A percentile compares a stretch with the other conserved stretches of the same genome.
These are phyloP conservation scores for Nepenthes mirabilis DNA, from an alignment of 148 eudicot species.

Conservation along the genomic window DNA sequence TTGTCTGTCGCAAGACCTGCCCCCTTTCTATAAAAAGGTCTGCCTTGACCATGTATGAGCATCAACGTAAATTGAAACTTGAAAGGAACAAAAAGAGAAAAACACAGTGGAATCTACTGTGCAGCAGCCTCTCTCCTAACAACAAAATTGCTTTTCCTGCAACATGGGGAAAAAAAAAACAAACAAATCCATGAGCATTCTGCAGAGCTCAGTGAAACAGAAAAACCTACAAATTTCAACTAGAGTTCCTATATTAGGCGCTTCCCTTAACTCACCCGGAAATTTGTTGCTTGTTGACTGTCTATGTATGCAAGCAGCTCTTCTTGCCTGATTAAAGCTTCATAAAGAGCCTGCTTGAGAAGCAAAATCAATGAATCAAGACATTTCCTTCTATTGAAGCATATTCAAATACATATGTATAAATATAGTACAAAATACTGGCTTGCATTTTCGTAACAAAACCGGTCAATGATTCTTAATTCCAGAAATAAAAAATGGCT, in stretches of 20 bases:
- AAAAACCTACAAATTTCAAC: background rate
- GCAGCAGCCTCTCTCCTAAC: background rate
- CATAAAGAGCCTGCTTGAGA: slow-evolving; percentile 6
- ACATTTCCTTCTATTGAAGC: background rate
- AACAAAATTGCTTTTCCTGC: slow-evolving; percentile 9
- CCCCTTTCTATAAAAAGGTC: too few species aligned
- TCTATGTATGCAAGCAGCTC: slow-evolving; percentile 13
- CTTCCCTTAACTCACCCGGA: slow-evolving; percentile 4
- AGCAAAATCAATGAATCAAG: too few species aligned
- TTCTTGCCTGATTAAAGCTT: slow-evolving; percentile 11
- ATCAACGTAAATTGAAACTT: too few species aligned
- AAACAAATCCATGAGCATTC: background rate
- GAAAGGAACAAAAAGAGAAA: too few species aligned
- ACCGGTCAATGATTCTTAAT: too few species aligned
- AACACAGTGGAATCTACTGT: background rate
- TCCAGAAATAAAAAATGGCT: too few species aligned
- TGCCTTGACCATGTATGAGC: too few species aligned
- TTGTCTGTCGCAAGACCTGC: too few species aligned
- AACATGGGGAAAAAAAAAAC: background rate
- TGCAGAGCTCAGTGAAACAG: background rate
- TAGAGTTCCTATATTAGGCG: background rate
- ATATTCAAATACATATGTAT: background rate
- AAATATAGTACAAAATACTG: background rate
- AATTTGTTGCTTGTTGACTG: slow-evolving; percentile 3
- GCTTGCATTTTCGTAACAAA: too few species aligned